phyloP scores from a whole-genome alignment of 2,329 filamentous ascomycete species.

The Amphichorda felina region DNA sequence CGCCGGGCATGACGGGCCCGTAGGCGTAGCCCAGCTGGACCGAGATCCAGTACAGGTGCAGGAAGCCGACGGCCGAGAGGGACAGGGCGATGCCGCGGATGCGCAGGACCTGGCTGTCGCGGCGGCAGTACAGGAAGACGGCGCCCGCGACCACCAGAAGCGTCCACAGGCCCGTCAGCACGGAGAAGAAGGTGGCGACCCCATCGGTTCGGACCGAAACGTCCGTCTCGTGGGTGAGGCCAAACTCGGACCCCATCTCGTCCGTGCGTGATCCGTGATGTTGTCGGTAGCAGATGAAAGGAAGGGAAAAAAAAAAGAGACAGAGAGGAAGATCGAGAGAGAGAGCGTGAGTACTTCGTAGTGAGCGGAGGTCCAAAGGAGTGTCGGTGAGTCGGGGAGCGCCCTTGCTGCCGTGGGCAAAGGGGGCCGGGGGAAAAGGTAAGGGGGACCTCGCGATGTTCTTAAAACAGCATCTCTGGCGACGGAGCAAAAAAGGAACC shows the following conservation, averaged over 20 bases:
- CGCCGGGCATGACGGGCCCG: conserved; percentile 31
- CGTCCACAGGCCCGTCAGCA: conserved; percentile 24
- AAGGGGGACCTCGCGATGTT: too few species aligned
- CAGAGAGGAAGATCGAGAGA: neutral
- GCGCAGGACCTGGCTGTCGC: conserved; percentile 20
- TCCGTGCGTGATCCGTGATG: too few species aligned
- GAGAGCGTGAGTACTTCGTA: neutral
- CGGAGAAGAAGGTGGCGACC: conserved; percentile 28
- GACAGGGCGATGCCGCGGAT: conserved; percentile 7
- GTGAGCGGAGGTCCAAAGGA: too few species aligned
- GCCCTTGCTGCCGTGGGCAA: too few species aligned
- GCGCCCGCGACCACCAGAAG: conserved; percentile 24
- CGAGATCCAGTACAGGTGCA: conserved; percentile 30
- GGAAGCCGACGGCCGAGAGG: conserved; percentile 8
- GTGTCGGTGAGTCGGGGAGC: too few species aligned
- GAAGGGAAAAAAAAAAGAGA: neutral
- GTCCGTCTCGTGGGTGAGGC: neutral
- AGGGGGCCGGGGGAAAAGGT: too few species aligned
- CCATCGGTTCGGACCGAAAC: conserved; percentile 14
- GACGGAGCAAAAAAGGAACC: too few species aligned
- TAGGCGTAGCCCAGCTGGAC: conserved; percentile 25
- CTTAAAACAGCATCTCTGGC: too few species aligned
- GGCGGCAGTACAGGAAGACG: conserved; percentile 24
- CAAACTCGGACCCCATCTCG: conserved; percentile 1
- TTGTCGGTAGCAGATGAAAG: neutral